Evolutionary conservation across 2,329 filamentous ascomycete genomes (phyloP), one percentile per base, ranked within the genome.

Genomic region (Onygenales sp.): DNA sequence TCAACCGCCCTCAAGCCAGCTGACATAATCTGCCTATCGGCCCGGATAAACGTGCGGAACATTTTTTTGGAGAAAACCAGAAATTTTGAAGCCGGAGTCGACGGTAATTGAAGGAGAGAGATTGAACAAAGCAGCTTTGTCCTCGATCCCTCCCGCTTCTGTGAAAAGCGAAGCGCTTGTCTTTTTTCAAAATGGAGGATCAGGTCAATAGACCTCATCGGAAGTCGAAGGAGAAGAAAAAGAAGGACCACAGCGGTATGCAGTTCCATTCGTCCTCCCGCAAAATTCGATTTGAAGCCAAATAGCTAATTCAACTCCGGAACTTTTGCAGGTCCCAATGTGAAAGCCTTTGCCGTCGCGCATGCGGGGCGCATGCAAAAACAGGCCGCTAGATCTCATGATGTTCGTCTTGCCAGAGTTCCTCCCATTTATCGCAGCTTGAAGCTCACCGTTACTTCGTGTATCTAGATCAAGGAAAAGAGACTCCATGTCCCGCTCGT

Each of bases 401-500:
- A 79, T 73, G 77, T 79, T 69, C 57, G 70, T 56, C 41, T 55
- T 32, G 32, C 52, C 47, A 38, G 45, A 31, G 33, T 44, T 14
- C 43, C n/a, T 31, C 38, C 6, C n/a, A 11, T 45, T 36, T 57
- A 35, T 45, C 53, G 10, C 10, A 21, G 44, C 14, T 49, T 45
- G 33, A n/a, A n/a, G 6, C 35, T 21, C 21, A 5, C 51, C 44
- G 9, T 27, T 51, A 58, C 53, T 63, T 33, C 13, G 27, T 21
- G 44, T 8, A 50, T 56, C 10, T 65, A 91, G 86, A 84, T 95
- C 71, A 93, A 89, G 79, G 94, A 98, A 73, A 96, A 94, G 73
- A 83, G 92, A 55, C 79, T 97, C 41, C 94, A 98, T 78, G 93
- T 98, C 14, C 93, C 93, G 44, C 86, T 95, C 68, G 87, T 97